These are phyloP conservation scores for Hevea brasiliensis DNA, from an alignment of 345 rosid species.

Conservation along the genomic window DNA sequence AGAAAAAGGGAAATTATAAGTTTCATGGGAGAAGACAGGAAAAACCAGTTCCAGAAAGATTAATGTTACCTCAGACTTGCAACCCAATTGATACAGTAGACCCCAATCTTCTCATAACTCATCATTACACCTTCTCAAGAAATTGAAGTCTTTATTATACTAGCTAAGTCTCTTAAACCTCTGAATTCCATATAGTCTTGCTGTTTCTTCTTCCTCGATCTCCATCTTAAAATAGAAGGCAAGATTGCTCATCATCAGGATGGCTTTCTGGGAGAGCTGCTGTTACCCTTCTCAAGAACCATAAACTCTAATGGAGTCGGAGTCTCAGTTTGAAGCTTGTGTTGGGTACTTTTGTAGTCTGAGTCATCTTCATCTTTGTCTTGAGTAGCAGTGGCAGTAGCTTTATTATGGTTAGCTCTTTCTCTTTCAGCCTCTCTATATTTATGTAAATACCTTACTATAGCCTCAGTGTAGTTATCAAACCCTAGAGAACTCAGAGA, in stretches of 20 bases:
- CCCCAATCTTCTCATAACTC: too few relatives aligned
- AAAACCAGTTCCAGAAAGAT: not conserved
- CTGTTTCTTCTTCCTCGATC: too few relatives aligned
- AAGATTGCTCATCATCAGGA: not conserved
- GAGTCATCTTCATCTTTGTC: conserved; percentile 35
- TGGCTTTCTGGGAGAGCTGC: conserved; percentile 31
- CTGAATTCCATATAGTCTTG: too few relatives aligned
- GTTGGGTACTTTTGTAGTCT: conserved; percentile 11
- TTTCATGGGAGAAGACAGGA: not conserved
- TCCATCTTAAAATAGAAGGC: too few relatives aligned
- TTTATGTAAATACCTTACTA: conserved; percentile 28
- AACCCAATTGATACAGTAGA: not conserved
- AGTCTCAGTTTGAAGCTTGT: conserved; percentile 15
- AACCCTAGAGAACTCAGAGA: conserved; percentile 31
- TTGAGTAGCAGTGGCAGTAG: conserved; percentile 6
- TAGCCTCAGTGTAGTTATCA: conserved; percentile 23
- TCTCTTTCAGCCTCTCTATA: conserved; percentile 30
- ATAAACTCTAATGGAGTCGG: conserved; percentile 29
- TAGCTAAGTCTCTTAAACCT: too few relatives aligned
- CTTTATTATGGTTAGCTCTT: conserved; percentile 34
- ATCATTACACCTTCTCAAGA: not conserved
- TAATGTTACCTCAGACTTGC: not conserved
- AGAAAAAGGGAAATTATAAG: not conserved
- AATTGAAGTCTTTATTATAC: too few relatives aligned
- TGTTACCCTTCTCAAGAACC: conserved; percentile 54